phyloP scores from a whole-genome alignment of 2,329 filamentous ascomycete genomes.

The Mycosphaerella arachidis region DNA sequence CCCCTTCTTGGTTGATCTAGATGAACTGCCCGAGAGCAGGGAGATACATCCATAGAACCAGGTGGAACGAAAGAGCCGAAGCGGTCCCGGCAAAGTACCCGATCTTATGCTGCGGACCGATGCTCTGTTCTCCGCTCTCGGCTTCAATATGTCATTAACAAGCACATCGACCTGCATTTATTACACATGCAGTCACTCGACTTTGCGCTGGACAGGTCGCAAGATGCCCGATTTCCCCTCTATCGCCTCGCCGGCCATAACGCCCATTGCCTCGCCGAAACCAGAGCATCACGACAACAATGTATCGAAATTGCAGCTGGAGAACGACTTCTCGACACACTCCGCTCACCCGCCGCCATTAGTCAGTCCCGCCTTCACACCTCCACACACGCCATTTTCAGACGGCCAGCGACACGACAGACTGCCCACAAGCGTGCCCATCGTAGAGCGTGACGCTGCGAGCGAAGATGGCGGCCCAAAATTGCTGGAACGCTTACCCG shows the following conservation, averaged over 20 bases:
- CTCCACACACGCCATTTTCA: constrained; percentile 27
- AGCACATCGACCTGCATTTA: background rate
- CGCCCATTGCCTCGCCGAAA: constrained; percentile 51
- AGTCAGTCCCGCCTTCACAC: constrained; percentile 45
- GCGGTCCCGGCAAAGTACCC: background rate
- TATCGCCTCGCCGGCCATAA: constrained; percentile 37
- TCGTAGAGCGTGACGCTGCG: background rate
- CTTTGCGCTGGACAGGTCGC: background rate
- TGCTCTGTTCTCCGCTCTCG: background rate
- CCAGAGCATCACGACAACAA: constrained; percentile 36
- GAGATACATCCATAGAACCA: background rate
- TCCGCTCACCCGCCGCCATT: constrained; percentile 38
- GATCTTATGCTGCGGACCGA: background rate
- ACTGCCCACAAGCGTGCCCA: constrained; percentile 37
- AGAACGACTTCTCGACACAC: constrained; percentile 24
- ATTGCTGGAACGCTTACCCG: constrained; percentile 69
- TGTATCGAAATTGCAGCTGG: constrained; percentile 38
- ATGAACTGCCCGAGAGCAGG: background rate
- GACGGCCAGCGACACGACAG: constrained; percentile 32
- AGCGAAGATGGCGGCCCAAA: constrained; percentile 54
- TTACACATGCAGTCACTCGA: constrained; percentile 3
- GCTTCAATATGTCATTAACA: background rate
- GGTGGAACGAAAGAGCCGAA: background rate
- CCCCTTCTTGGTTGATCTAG: background rate
- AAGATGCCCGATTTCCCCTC: constrained; percentile 54